phyloP scores from a whole-genome alignment of 1,284 basidiomycete species.

The Inonotus hispidus region DNA sequence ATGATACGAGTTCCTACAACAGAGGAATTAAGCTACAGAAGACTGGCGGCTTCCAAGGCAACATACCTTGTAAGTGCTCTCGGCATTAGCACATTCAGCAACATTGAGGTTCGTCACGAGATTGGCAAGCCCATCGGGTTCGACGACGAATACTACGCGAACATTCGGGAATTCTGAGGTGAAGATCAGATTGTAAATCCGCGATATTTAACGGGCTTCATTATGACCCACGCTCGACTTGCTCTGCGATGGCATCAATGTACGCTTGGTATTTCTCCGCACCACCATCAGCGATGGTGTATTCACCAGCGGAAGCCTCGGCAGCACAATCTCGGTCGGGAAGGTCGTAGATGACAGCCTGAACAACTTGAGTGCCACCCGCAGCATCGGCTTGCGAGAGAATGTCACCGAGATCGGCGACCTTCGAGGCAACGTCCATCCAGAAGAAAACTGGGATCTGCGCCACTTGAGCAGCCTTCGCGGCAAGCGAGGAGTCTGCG shows the following conservation, averaged over 20 bases:
- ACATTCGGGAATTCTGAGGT: conserved; percentile 19
- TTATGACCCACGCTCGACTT: conserved; percentile 18
- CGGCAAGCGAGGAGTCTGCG: conserved; percentile 17
- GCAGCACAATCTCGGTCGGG: conserved; percentile 23
- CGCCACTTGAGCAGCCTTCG: conserved; percentile 16
- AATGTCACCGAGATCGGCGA: conserved; percentile 20
- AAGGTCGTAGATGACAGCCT: conserved; percentile 23
- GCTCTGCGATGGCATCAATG: conserved; percentile 22
- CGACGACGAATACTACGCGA: conserved; percentile 21
- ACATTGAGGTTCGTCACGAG: conserved; percentile 21
- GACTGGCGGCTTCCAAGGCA: neutral
- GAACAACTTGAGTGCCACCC: conserved; percentile 22
- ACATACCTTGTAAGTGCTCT: conserved; percentile 20
- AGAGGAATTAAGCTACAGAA: neutral
- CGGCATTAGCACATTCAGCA: conserved; percentile 21
- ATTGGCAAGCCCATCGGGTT: conserved; percentile 22
- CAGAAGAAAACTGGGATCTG: conserved; percentile 21
- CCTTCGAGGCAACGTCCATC: conserved; percentile 21
- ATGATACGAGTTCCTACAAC: conserved; percentile 19
- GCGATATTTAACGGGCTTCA: neutral
- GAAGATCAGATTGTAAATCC: neutral
- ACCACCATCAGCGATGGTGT: conserved; percentile 21
- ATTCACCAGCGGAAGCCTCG: conserved; percentile 21
- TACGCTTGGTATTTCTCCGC: conserved; percentile 19
- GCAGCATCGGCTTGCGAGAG: conserved; percentile 24